Base-by-base conservation (phyloP, 805 yeast species). In the Saccharomycopsis schoenii region DNA sequence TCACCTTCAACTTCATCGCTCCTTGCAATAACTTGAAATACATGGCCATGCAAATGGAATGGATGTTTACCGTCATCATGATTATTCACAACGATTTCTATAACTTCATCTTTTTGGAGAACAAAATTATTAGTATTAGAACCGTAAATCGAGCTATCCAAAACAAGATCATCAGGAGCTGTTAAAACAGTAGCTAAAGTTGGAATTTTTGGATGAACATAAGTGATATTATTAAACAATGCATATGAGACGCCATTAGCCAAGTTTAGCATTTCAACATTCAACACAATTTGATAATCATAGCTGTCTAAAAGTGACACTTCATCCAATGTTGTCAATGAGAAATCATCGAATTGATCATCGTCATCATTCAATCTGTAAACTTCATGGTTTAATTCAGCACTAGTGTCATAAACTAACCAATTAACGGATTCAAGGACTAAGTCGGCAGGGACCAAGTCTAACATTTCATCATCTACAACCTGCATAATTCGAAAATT, bases 21-120 rank as follows among this genome's bases (percentile, higher is more conserved):
- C 69, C 83, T 80, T 57, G 77, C 77, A 47, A 86, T 73, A 24
- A 86, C 71, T 73, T 85, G 90, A 76, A 86, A 85, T 57, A 72
- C 78, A 69, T 86, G 91, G 15, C 92, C 92, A 68, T 86, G 92
- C 67, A 86, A 77, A 71, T 86, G 92, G 82, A 86, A 86, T 24
- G 90, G 90, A 71, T 86, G 92, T 65, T 84, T 84, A 62, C 90
- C 88, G 3, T 86, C 84, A 71, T 91, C 97, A 68, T 77, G 78
- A 69, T 91, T 92, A 70, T 89, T 87, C 55, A 91, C 70, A 0
- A 89, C 87, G 55, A 91, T 73, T 67, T 91, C 97, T 56, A 92
- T 78, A 47, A 85, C 80, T 57, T 86, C 89, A 58, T 81, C 82
- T 4, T 76, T 69, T 61, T 82, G 80, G 24, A 90, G 73, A 1